A percentile compares a stretch with the other conserved stretches of the same genome.
phyloP scores from a whole-genome alignment of 768 basidiomycete genomes.

The Agrocybe pediades region DNA sequence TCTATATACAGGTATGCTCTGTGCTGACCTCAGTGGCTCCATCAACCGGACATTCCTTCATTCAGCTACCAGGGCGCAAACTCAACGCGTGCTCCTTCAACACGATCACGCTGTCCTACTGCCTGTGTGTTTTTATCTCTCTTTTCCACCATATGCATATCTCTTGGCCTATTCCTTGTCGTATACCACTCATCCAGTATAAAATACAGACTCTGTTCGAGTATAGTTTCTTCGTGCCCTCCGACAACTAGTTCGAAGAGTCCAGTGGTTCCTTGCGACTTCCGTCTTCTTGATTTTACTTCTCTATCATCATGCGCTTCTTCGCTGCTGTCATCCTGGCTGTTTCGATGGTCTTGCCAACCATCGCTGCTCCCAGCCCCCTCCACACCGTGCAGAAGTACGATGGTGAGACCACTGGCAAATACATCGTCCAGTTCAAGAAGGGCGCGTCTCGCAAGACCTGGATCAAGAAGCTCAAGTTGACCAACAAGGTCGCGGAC shows the following conservation, averaged over 20 bases:
- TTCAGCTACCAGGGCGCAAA: not conserved
- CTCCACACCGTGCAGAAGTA: conserved; percentile 2
- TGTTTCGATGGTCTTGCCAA: conserved; percentile 2
- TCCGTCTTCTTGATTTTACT: not conserved
- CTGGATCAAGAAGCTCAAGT: conserved; percentile 5
- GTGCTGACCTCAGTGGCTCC: not conserved
- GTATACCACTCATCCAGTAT: not conserved
- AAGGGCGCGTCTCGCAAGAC: conserved; percentile 8
- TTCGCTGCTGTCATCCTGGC: conserved; percentile 7
- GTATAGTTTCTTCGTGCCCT: not conserved
- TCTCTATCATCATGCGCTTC: conserved; percentile 6
- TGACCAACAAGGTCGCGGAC: conserved; percentile 8
- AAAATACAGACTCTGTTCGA: not conserved
- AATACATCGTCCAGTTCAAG: conserved; percentile 25
- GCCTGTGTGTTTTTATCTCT: not conserved
- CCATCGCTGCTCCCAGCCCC: conserved; percentile 1
- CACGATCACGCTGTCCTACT: not conserved
- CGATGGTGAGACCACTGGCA: conserved; percentile 6
- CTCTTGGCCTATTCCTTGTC: not conserved
- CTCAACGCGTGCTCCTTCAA: not conserved
- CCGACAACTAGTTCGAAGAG: not conserved
- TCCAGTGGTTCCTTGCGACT: not conserved
- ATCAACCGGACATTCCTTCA: not conserved
- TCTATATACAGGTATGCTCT: too few species aligned
- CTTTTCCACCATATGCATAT: not conserved